Percentiles rank a stretch among this genome's conserved stretches.
Evolutionary conservation across 2,329 filamentous ascomycete species (phyloP).

Genomic region (Septoria linicola): DNA sequence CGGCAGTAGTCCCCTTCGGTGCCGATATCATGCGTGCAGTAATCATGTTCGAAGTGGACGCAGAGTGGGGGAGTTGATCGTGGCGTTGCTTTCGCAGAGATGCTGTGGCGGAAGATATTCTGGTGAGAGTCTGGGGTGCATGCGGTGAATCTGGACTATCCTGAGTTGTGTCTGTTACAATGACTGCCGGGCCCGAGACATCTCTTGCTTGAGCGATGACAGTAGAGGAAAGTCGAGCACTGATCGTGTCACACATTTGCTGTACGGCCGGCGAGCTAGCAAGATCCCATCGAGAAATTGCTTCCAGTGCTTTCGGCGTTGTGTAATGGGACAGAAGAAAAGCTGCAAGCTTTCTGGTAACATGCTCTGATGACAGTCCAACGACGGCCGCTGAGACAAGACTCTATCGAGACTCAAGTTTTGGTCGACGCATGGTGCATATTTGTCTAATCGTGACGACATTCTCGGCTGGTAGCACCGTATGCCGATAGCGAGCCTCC

Average conservation of each 20-base stretch:
- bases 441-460: conserved; percentile 33
- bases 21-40: conserved; percentile 18
- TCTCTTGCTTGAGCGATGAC: neutral
- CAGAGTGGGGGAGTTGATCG: conserved; percentile 8
- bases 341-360: conserved; percentile 21
- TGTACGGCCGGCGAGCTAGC: conserved; percentile 13
- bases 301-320: conserved; percentile 25
- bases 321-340: conserved; percentile 29
- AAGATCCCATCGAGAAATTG: conserved; percentile 29
- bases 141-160: neutral
- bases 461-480: conserved; percentile 35
- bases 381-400: conserved; percentile 18
- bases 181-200: conserved; percentile 12
- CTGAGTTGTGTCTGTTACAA: conserved; percentile 18
- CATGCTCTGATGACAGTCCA: conserved; percentile 13
- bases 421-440: conserved; percentile 34
- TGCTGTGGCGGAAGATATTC: neutral
- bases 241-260: conserved; percentile 18
- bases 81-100: neutral
- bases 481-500: conserved; percentile 39
- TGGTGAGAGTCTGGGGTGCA: conserved; percentile 4
- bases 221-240: conserved; percentile 4
- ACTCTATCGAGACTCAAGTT: conserved; percentile 38
- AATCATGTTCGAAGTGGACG: conserved; percentile 16
- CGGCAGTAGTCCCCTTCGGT: conserved; percentile 16